A percentile compares a stretch with the other conserved stretches of the same genome.
phyloP scores from a whole-genome alignment of 169 alveolate genomes.

The Eimeria falciformis region DNA sequence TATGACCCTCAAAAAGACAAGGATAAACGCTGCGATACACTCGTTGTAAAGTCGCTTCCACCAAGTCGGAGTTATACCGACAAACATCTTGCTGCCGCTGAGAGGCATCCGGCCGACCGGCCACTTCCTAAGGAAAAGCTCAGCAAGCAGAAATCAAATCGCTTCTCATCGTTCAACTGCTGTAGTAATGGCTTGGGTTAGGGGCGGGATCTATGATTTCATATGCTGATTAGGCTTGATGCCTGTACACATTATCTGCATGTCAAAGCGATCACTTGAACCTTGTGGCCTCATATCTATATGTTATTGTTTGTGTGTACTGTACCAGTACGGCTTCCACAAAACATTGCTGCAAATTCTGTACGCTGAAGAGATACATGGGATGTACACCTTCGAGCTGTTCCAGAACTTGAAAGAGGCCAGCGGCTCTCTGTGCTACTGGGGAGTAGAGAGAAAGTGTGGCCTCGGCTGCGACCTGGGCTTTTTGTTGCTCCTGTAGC shows the following conservation, averaged over 20 bases:
- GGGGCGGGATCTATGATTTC: too few species aligned
- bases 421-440: conserved; percentile 95
- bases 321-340: conserved; percentile 86
- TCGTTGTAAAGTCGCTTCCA: conserved; percentile 33
- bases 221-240: too few species aligned
- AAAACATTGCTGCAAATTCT: conserved; percentile 90
- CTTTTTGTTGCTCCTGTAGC: conserved; percentile 87
- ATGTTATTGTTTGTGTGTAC: neutral
- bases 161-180: too few species aligned
- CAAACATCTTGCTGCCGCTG: conserved; percentile 37
- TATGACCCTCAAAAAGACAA: conserved; percentile 90
- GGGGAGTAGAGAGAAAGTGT: conserved; percentile 94
- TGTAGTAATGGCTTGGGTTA: too few species aligned
- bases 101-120: conserved; percentile 37
- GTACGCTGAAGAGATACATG: conserved; percentile 94
- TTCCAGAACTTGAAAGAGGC: conserved; percentile 91
- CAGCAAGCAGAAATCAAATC: too few species aligned
- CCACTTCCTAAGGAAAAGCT: conserved; percentile 18
- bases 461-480: conserved; percentile 91
- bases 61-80: conserved; percentile 30
- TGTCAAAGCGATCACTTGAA: too few species aligned
- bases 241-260: too few species aligned
- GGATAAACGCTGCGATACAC: conserved; percentile 90
- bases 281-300: too few species aligned
- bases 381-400: conserved; percentile 93